Percentiles rank a stretch among this genome's conserved stretches.
Conservation (phyloP, 805 yeast genomes). For the Teunomyces tritomae region DNA sequence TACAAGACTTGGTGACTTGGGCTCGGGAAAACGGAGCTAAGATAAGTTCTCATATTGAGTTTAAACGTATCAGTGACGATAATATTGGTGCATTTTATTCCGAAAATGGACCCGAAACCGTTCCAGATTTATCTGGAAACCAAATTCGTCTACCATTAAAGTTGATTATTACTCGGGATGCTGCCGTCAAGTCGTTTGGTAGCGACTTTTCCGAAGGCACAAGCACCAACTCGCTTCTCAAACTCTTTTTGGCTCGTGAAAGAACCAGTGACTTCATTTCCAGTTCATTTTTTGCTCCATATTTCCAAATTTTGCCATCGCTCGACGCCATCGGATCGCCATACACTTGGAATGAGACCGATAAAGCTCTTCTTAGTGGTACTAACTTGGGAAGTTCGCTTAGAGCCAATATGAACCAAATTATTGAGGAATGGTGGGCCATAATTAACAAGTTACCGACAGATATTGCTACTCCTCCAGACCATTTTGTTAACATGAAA, state of each 20-base stretch:
- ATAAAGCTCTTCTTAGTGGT: conserved; percentile 53
- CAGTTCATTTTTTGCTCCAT: conserved; percentile 26
- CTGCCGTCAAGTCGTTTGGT: conserved; percentile 9
- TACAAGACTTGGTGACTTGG: conserved; percentile 26
- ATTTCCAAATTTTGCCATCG: conserved; percentile 33
- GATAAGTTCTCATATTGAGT: conserved; percentile 20
- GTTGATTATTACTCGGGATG: conserved; percentile 7
- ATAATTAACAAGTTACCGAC: conserved; percentile 31
- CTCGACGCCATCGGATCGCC: conserved; percentile 55
- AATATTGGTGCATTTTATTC: conserved; percentile 26
- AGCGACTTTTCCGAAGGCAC: conserved; percentile 11
- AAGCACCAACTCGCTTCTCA: conserved; percentile 30
- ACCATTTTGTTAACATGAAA: conserved; percentile 40
- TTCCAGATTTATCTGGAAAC: conserved; percentile 2
- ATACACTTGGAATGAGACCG: conserved; percentile 57
- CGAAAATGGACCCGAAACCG: conserved; percentile 1
- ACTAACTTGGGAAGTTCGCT: conserved; percentile 66
- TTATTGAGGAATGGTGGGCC: conserved; percentile 64
- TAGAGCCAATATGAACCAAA: conserved; percentile 39
- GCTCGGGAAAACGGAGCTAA: conserved; percentile 28
- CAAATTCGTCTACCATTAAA: conserved; percentile 9
- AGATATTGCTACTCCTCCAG: conserved; percentile 25
- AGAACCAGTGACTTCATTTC: conserved; percentile 11
- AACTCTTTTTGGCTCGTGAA: conserved; percentile 34
- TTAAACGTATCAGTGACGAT: conserved; percentile 17